A percentile compares a stretch with the other conserved stretches of the same genome.
Conservation (phyloP, 1,139 yeast genomes). For the Nakaseomyces bracarensis region DNA sequence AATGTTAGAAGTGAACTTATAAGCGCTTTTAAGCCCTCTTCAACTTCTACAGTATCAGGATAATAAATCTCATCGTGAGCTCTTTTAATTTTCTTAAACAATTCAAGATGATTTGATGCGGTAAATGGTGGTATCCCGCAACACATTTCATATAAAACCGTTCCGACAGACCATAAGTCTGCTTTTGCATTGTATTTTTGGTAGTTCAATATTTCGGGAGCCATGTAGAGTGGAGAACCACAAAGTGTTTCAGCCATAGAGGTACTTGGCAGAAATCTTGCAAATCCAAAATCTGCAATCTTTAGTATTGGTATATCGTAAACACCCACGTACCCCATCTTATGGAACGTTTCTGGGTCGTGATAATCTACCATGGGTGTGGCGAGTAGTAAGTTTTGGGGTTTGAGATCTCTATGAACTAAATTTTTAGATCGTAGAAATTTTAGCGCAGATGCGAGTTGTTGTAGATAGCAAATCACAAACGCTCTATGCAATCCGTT, state of each 20-base stretch:
- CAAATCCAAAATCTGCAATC: constrained; percentile 96
- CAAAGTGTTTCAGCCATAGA: constrained; percentile 94
- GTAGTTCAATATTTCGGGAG: constrained; percentile 89
- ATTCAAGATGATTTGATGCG: constrained; percentile 86
- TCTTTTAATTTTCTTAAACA: constrained; percentile 74
- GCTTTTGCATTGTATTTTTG: constrained; percentile 97
- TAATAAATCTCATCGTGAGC: constrained; percentile 70
- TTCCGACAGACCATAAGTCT: constrained; percentile 96
- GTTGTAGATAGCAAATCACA: constrained; percentile 78
- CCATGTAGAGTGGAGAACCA: constrained; percentile 97
- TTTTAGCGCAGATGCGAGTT: constrained; percentile 72
- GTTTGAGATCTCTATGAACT: constrained; percentile 91
- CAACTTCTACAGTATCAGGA: constrained; percentile 45
- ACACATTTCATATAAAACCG: constrained; percentile 89
- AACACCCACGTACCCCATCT: constrained; percentile 55
- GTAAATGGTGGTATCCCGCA: constrained; percentile 93
- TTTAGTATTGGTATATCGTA: constrained; percentile 87
- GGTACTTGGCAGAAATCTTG: constrained; percentile 83
- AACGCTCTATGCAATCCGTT: constrained; percentile 74
- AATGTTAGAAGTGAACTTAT: constrained; percentile 71
- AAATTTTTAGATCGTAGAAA: constrained; percentile 75
- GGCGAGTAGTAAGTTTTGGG: constrained; percentile 77
- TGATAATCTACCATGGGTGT: constrained; percentile 55
- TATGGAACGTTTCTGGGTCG: constrained; percentile 50
- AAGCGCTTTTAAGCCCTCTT: constrained; percentile 52